phyloP scores from a whole-genome alignment of 2,329 filamentous ascomycete genomes.

The Chrysosporium keratinophilum region DNA sequence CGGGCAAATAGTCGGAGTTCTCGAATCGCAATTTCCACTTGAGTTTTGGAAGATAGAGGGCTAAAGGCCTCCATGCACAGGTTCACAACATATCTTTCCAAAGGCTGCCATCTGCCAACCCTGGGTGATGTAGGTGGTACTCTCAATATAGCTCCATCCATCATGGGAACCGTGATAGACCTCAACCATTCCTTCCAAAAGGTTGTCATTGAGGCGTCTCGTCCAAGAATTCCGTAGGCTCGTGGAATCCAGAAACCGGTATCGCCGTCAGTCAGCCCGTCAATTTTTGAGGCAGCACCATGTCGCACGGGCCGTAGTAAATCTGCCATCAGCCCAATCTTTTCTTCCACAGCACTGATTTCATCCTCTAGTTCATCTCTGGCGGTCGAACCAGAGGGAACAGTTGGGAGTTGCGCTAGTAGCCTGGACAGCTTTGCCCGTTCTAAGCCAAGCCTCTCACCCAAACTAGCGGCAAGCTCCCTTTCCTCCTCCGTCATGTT shows the following conservation, averaged over 20 bases:
- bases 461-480: slow-evolving; percentile 83
- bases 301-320: slow-evolving; percentile 85
- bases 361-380: slow-evolving; percentile 83
- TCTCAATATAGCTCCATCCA: slow-evolving; percentile 68
- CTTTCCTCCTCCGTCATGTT: slow-evolving; percentile 99
- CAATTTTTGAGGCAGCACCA: slow-evolving; percentile 91
- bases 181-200: slow-evolving; percentile 99
- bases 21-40: slow-evolving; percentile 82
- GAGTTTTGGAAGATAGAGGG: slow-evolving; percentile 84
- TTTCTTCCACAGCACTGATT: slow-evolving; percentile 92
- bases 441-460: slow-evolving; percentile 75
- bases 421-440: slow-evolving; percentile 82
- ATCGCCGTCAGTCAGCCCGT: slow-evolving; percentile 88
- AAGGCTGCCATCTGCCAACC: slow-evolving; percentile 86
- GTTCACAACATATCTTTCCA: slow-evolving; percentile 95
- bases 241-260: slow-evolving; percentile 92
- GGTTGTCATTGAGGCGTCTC: slow-evolving; percentile 68
- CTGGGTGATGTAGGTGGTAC: slow-evolving; percentile 81
- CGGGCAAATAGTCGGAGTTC: slow-evolving; percentile 86
- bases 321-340: slow-evolving; percentile 93
- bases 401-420: slow-evolving; percentile 67
- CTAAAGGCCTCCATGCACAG: slow-evolving; percentile 90
- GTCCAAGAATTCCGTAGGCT: slow-evolving; percentile 83
- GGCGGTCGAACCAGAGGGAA: slow-evolving; percentile 67
- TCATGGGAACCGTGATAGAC: slow-evolving; percentile 91